A percentile compares a stretch with the other conserved stretches of the same genome.
These are phyloP conservation scores for Ramaria rubella DNA, from an alignment of 768 basidiomycete species.

Conservation along the genomic window DNA sequence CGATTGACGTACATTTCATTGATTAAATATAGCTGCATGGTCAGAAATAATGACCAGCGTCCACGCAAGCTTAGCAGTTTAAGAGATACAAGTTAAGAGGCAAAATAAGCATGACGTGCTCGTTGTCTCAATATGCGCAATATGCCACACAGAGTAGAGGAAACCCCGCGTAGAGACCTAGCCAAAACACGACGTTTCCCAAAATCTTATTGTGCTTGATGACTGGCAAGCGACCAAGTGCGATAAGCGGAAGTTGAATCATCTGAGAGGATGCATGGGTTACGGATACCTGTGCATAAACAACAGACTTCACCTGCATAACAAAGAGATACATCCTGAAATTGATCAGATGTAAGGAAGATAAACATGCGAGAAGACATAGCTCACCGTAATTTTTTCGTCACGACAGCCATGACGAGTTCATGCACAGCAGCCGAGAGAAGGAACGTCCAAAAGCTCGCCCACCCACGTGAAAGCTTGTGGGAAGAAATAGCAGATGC, in stretches of 20 bases:
- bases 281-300: not conserved
- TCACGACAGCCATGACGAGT: slow-evolving; percentile 93
- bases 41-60: no score
- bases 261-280: slow-evolving; percentile 39
- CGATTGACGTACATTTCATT: no score
- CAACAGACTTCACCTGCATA: slow-evolving; percentile 54
- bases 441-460: slow-evolving; percentile 90
- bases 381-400: slow-evolving; percentile 80
- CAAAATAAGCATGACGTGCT: no score
- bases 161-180: slow-evolving; percentile 87
- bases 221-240: slow-evolving; percentile 64
- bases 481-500: slow-evolving; percentile 78
- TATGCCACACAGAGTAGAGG: slow-evolving; percentile 85
- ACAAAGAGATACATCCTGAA: slow-evolving; percentile 79
- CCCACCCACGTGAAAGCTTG: slow-evolving; percentile 65
- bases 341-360: not conserved
- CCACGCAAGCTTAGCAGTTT: no score
- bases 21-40: no score
- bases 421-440: slow-evolving; percentile 88
- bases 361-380: not conserved
- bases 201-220: slow-evolving; percentile 78
- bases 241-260: slow-evolving; percentile 87
- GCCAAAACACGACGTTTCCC: slow-evolving; percentile 88
- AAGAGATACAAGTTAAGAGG: no score
- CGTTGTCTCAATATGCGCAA: slow-evolving; percentile 39